Evolutionary conservation across 2,329 filamentous ascomycete species (phyloP), one percentile per base, ranked within the genome.

Genomic region (Aspergillus aculeatinus): DNA sequence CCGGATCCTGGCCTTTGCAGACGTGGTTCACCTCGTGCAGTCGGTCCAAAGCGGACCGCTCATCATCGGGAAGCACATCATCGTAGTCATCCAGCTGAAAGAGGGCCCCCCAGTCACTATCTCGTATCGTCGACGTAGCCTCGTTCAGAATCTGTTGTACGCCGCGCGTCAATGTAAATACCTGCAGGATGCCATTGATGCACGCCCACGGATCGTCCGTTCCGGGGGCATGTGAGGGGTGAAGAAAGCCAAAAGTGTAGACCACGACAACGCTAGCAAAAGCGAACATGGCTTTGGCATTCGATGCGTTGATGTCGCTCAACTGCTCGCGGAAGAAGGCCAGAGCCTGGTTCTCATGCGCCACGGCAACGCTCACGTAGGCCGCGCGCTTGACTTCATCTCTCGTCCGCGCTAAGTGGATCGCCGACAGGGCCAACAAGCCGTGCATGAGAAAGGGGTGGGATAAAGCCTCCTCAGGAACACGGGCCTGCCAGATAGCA

Each of bases 211-310:
- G 67, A 42, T 73, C 69, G n/a, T 65, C 64, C 39, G 39, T 44
- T 44, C 39, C 39, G 6, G 39, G 39, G 9, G 58, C 58, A 7
- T 70, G 69, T 0, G 69, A 67, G 1, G 65, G 62, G 47, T 70
- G 67, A 2, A 73, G 72, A 48, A 72, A 76, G 0, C 70, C 77
- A 52, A 77, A 77, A 1, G 76, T 71, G 55, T 77, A 77, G 16
- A 77, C 65, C 21, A 74, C 72, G 11, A 77, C 71, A 21, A 79
- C 64, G 14, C 70, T 64, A 0, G 75, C 70, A 50, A 77, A 76
- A 1, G 74, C 69, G 55, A 79, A 77, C 62, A 79, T 72, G 1
- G 76, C 75, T 57, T 77, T 75, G n/a, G 72, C 71, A 61, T 78
- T 79, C 2, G 64, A 62, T 29, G 68, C 63, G 19, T 69, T 73